Evolutionary conservation across 305 asterid genomes (phyloP), one percentile per base, ranked within the genome.

Genomic region (Fraxinus greggii): DNA sequence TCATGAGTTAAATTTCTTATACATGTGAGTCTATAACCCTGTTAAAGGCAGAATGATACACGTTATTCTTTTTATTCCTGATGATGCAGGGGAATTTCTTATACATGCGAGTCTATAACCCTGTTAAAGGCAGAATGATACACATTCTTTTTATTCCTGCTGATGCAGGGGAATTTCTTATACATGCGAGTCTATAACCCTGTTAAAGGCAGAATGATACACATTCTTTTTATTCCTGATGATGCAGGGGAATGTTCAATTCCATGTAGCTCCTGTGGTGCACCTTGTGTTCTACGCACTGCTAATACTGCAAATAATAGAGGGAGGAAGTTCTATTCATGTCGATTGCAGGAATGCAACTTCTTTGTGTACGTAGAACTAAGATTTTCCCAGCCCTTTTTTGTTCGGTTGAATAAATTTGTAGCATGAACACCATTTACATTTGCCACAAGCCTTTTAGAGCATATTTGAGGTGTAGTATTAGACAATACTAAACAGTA

Each of bases 321-420:
- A 88, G 99, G 99, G 84, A 93, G 98, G 84, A 93, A 93, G 89
- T 96, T 96, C 88, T 96, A 88, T 86, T 94, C 99, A 75, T 96
- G 99, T 83, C 94, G 86, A 84, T 85, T 90, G 54, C 93, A 89
- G 80, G 93, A 88, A 74, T 95, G 99, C 93, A 89, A 92, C 91
- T 94, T 94, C 87, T 95, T 94, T 79, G 93, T 90, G 99, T 95
- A 93, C 8, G 99, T 88, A 77, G 74, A 85, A 23, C 79, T 85
- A 81, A 78, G 83, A 24, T 76, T 56, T 72, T 51, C 79, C 67
- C 51, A 70, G 84, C 9, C 19, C 40, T n/a, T 81, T 33, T 65
- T 28, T 67, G 7, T 67, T 28, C 1, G 0, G n/a, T 9, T 12
- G 21, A 67, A 5, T 4, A 67, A 67, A 12, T 65, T 4, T 67